Evolutionary conservation across 2,329 filamentous ascomycete genomes (phyloP).

Genomic region (Neonectria hederae): DNA sequence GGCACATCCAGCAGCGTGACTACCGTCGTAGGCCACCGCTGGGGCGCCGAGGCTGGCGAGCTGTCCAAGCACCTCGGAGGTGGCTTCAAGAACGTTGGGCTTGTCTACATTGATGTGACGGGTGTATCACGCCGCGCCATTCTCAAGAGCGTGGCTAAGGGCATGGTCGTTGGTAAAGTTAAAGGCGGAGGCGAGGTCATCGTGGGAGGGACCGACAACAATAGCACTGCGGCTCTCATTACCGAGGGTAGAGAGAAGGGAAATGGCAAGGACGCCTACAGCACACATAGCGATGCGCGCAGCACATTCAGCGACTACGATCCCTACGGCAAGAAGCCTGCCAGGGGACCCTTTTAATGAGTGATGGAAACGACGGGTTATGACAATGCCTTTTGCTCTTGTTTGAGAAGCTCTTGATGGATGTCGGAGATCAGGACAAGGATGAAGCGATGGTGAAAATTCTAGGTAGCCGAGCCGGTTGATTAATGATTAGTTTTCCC

Average conservation of each 20-base stretch:
- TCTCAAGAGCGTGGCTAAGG: conserved; percentile 94
- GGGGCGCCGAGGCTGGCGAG: conserved; percentile 84
- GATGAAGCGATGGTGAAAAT: conserved; percentile 14
- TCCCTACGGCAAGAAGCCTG: conserved; percentile 46
- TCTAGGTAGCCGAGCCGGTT: neutral
- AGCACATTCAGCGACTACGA: conserved; percentile 43
- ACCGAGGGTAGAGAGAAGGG: conserved; percentile 35
- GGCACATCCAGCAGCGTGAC: conserved; percentile 82
- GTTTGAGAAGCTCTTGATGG: neutral
- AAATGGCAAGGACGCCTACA: conserved; percentile 33
- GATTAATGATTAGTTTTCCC: neutral
- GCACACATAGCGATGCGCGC: conserved; percentile 41
- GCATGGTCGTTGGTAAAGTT: conserved; percentile 89
- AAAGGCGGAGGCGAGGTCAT: conserved; percentile 77
- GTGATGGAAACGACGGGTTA: conserved; percentile 9
- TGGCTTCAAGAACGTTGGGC: conserved; percentile 93
- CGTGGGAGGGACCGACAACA: conserved; percentile 71
- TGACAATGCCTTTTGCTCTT: conserved; percentile 18
- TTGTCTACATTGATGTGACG: conserved; percentile 96
- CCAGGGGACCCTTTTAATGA: conserved; percentile 33
- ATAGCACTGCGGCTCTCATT: conserved; percentile 33
- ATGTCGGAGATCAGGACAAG: neutral
- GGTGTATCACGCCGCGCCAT: conserved; percentile 90
- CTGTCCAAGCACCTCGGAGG: conserved; percentile 80
- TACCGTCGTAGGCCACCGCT: conserved; percentile 88